Evolutionary conservation across 2,329 filamentous ascomycete genomes (phyloP), one percentile per base, ranked within the genome.

Genomic region (Botrytis porri): DNA sequence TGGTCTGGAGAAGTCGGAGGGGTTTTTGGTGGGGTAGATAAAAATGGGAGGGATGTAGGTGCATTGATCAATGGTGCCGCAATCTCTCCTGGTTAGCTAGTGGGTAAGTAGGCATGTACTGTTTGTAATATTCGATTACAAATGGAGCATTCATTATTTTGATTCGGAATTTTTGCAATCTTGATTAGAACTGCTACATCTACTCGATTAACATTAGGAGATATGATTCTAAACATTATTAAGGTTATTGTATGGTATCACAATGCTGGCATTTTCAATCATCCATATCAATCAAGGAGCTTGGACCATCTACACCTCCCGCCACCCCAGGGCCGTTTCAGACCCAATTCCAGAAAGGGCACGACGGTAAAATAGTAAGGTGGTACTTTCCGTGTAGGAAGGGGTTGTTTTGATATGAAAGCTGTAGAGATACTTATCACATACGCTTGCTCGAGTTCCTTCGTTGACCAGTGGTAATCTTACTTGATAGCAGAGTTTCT

Each of bases 1-100:
- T 69, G 51, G 48, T 75, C 60, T 71, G 60, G 59, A 72, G 64
- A 74, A 67, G 62, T 48, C 70, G 45, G 61, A 71, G 61, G 70
- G 70, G 62, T 43, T 29, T 57, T 65, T 29, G 59, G 43, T 35
- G 67, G 67, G 59, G 65, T 41, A 35, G 48, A 29, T 32, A 39
- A 29, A 18, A 32, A 64, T 54, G 48, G 48, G 25, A 54, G 48
- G 25, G 6, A 54, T 45, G 66, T 37, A 32, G 25, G n/a, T 54
- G 51, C 14, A 54, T 54, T 16, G 51, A 54, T 54, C n/a, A 54
- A 54, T 51, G 12, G 10, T n/a, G 5, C 48, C 5, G 12, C 48
- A n/a, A 7, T 51, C 25, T 54, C 25, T 22, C 14, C 6, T 43
- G 41, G 41, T 43, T 20, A 43, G 41, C 41, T 43, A 4, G 41